Evolutionary conservation across 495 filamentous ascomycete species (phyloP), one percentile per base, ranked within the genome.

Genomic region (Pyrenula massariospora): DNA sequence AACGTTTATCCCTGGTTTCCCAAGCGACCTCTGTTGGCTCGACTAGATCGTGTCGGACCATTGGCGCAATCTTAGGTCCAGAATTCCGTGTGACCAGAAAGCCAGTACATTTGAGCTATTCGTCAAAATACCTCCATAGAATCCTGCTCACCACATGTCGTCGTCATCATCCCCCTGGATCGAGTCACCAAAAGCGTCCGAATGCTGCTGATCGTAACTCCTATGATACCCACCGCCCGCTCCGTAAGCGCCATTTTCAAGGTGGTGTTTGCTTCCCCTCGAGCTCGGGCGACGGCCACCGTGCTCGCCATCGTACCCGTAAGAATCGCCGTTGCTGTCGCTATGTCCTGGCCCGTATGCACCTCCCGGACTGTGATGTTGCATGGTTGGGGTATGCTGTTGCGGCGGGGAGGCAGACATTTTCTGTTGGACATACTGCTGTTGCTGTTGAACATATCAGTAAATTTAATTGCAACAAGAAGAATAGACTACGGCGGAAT

Each of bases 111-210:
- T n/a, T n/a, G n/a, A n/a, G n/a, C n/a, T n/a, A n/a, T n/a, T n/a
- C n/a, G n/a, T n/a, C n/a, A n/a, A n/a, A n/a, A n/a, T n/a, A n/a
- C n/a, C n/a, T n/a, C n/a, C n/a, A n/a, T n/a, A n/a, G n/a, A n/a
- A n/a, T n/a, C n/a, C n/a, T n/a, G 31, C 31, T 78, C 68, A 80
- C 77, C 77, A 81, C 77, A 81, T 81, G 60, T 77, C 73, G 58
- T 77, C 76, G 58, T 81, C 76, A 50, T 73, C 71, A 55, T 75
- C 68, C 57, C 75, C 62, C 57, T 75, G 73, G 52, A 68, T 69
- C 57, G 77, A 71, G 50, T 77, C 73, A 21, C 75, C 75, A 59
- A 78, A 77, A 25, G 31, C 31, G 31, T 76, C 70, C 53, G 72
- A 71, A 61, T 77, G 73, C 57, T 67, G 63, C 24, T 62, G 59